These are phyloP conservation scores for Tricholoma matsutake DNA, from an alignment of 768 basidiomycete genomes.

Conservation along the genomic window DNA sequence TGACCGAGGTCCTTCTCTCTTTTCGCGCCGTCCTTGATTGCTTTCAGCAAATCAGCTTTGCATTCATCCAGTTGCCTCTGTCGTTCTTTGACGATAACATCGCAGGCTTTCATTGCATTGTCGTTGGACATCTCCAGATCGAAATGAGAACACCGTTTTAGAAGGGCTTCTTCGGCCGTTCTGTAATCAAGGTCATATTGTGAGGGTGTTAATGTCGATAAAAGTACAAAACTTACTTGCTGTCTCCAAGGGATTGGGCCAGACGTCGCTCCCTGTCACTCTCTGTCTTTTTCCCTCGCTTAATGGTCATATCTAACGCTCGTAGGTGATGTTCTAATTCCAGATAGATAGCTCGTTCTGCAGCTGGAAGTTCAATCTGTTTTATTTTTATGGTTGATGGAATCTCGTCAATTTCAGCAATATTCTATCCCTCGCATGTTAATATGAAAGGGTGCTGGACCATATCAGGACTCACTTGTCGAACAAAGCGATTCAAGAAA, in stretches of 20 bases:
- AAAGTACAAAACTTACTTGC: conserved; percentile 54
- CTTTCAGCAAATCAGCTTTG: conserved; percentile 63
- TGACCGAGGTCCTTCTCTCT: conserved; percentile 68
- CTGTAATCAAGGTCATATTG: conserved; percentile 33
- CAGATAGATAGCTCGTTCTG: conserved; percentile 91
- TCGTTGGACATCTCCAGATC: conserved; percentile 70
- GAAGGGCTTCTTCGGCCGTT: conserved; percentile 86
- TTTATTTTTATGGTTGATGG: conserved; percentile 66
- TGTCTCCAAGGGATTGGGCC: conserved; percentile 82
- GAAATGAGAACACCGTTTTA: conserved; percentile 96
- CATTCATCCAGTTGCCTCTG: conserved; percentile 77
- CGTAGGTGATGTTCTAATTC: conserved; percentile 92
- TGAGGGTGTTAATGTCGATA: not conserved
- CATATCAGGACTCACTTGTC: conserved; percentile 56
- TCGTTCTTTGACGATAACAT: conserved; percentile 85
- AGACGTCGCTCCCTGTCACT: conserved; percentile 90
- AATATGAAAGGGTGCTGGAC: not conserved
- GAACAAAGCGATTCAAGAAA: conserved; percentile 79
- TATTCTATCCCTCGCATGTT: conserved; percentile 53
- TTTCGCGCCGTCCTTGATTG: conserved; percentile 62
- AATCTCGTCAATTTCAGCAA: conserved; percentile 96
- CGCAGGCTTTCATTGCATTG: conserved; percentile 89
- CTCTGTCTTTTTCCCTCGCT: conserved; percentile 60
- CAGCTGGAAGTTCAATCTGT: conserved; percentile 76
- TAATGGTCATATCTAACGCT: conserved; percentile 84